Percentiles rank a stretch among this genome's conserved stretches.
Conservation (phyloP, 495 filamentous ascomycete species). For the Penicillium alfredii region DNA sequence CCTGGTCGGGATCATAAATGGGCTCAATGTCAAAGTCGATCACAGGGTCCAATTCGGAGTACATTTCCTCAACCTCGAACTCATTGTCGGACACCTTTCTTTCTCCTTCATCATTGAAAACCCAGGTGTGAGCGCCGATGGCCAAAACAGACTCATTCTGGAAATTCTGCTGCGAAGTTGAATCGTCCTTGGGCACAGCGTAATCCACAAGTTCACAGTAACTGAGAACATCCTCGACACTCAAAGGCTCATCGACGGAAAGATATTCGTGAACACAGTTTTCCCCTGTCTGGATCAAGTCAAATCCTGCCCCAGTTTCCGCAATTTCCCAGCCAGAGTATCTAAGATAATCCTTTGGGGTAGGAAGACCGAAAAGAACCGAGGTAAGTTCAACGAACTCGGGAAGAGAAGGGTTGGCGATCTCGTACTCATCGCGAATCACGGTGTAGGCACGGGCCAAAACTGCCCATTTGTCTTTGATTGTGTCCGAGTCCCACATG, state of each 20-base stretch:
- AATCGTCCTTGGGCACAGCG: neutral
- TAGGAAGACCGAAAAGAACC: conserved; percentile 24
- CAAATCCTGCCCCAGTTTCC: neutral
- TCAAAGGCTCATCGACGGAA: neutral
- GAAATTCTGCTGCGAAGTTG: too few relatives aligned
- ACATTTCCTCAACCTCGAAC: neutral
- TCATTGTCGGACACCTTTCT: too few relatives aligned
- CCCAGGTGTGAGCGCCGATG: too few relatives aligned
- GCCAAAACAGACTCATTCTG: neutral
- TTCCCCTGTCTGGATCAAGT: neutral
- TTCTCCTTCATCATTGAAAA: neutral
- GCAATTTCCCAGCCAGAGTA: conserved; percentile 32
- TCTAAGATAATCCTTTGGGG: conserved; percentile 32
- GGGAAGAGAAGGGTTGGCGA: conserved; percentile 13
- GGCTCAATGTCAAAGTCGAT: neutral
- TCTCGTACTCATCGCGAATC: conserved; percentile 43
- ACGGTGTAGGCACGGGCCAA: conserved; percentile 44
- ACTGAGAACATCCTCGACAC: neutral
- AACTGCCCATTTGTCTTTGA: conserved; percentile 44
- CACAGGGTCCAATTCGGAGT: neutral
- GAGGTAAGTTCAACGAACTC: neutral
- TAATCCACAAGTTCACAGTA: neutral
- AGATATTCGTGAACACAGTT: neutral
- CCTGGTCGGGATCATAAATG: neutral
- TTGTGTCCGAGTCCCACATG: conserved; percentile 41